These are phyloP conservation scores for Barbatosphaeria neglecta DNA, from an alignment of 495 filamentous ascomycete species.

Conservation along the genomic window DNA sequence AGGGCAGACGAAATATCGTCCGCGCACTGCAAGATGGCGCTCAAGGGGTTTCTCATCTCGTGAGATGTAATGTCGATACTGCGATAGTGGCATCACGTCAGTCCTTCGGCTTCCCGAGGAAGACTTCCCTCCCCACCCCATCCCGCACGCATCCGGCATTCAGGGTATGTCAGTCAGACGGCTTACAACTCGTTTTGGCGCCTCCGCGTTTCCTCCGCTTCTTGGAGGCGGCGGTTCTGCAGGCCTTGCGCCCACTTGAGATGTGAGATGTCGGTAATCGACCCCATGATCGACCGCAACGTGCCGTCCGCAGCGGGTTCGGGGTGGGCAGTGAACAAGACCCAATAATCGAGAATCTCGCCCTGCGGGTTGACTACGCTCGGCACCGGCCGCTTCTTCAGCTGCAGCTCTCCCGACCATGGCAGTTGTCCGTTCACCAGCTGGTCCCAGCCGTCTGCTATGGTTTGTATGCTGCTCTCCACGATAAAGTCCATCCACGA, in stretches of 20 bases:
- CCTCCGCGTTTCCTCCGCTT: conserved; percentile 44
- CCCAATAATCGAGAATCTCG: conserved; percentile 46
- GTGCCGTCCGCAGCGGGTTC: conserved; percentile 40
- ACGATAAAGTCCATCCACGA: conserved; percentile 14
- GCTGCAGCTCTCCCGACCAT: conserved; percentile 48
- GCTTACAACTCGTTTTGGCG: conserved; percentile 52
- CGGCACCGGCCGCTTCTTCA: conserved; percentile 44
- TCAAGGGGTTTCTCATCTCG: conserved; percentile 64
- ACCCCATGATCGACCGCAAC: conserved; percentile 52
- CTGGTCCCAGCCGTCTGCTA: conserved; percentile 48
- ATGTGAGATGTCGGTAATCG: conserved; percentile 39
- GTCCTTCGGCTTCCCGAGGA: too few species aligned
- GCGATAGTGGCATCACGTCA: not conserved
- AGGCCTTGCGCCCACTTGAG: conserved; percentile 45
- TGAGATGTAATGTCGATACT: conserved; percentile 63
- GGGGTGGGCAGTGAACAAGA: conserved; percentile 50
- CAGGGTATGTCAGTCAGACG: too few species aligned
- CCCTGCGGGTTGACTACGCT: conserved; percentile 25
- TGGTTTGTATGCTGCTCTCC: conserved; percentile 38
- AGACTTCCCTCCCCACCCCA: too few species aligned
- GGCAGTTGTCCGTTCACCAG: conserved; percentile 38
- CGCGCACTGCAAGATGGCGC: conserved; percentile 57
- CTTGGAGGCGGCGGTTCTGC: conserved; percentile 42
- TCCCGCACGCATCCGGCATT: too few species aligned
- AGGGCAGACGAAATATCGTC: conserved; percentile 50